Conservation (phyloP, 495 filamentous ascomycete genomes). For the Hyaloscypha finlandica region DNA sequence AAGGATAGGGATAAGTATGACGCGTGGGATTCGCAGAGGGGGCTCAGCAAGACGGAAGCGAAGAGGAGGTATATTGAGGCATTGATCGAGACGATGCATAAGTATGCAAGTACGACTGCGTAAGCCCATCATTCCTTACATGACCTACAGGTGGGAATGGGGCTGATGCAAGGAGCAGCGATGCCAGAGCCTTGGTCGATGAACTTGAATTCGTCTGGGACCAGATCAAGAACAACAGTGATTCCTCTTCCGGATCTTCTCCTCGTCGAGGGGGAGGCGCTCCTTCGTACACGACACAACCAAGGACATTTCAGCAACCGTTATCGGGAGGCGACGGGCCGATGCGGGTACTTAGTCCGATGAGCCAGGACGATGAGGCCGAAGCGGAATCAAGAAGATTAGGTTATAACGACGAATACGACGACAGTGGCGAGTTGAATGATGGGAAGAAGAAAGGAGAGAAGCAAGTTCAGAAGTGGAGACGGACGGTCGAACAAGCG, state of each 20-base stretch:
- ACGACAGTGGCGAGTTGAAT: constrained; percentile 49
- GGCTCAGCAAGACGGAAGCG: constrained; percentile 82
- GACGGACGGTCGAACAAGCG: constrained; percentile 79
- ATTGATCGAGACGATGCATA: constrained; percentile 94
- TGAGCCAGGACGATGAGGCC: constrained; percentile 76
- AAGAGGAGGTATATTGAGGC: constrained; percentile 92
- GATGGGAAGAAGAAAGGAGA: constrained; percentile 38
- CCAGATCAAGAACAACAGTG: constrained; percentile 84
- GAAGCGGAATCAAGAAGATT: constrained; percentile 45
- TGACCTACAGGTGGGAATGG: background rate
- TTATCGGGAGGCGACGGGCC: constrained; percentile 51
- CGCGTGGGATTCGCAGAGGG: constrained; percentile 86
- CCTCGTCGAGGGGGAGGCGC: constrained; percentile 34
- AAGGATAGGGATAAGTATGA: constrained; percentile 73
- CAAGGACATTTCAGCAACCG: constrained; percentile 47
- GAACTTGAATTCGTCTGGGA: constrained; percentile 99
- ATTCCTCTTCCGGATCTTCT: constrained; percentile 58
- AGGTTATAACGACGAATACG: constrained; percentile 41
- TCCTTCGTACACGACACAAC: constrained; percentile 24
- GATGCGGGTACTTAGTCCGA: constrained; percentile 74
- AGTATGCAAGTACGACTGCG: constrained; percentile 80
- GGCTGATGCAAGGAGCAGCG: constrained; percentile 41
- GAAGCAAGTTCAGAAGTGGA: constrained; percentile 64
- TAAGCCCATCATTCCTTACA: constrained; percentile 34
- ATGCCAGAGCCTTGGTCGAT: constrained; percentile 83